Conservation (phyloP, 768 basidiomycete genomes). For the Phylloporus sp. region DNA sequence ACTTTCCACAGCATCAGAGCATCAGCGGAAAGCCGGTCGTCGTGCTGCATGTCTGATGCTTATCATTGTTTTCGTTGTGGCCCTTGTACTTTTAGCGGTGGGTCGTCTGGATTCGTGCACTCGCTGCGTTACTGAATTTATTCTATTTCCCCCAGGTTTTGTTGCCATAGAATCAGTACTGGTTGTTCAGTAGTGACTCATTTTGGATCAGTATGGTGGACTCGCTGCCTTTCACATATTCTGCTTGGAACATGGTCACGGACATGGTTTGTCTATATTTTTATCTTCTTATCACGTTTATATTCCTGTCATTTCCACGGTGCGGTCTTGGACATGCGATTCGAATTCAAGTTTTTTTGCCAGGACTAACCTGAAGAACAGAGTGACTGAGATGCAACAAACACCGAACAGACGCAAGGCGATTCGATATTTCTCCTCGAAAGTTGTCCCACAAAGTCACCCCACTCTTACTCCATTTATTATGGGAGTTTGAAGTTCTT, state of each 20-base stretch:
- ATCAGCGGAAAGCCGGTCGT: conserved; percentile 90
- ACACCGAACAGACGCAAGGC: too few species aligned
- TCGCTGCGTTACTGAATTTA: not conserved
- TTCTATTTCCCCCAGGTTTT: conserved; percentile 13
- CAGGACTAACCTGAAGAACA: too few species aligned
- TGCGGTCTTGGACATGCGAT: not conserved
- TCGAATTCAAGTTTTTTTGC: too few species aligned
- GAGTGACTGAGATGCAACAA: too few species aligned
- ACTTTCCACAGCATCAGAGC: conserved; percentile 82
- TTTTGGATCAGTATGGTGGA: conserved; percentile 7
- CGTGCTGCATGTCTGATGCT: conserved; percentile 88
- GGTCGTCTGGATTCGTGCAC: conserved; percentile 32
- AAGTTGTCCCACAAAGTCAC: too few species aligned
- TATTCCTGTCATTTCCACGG: conserved; percentile 1
- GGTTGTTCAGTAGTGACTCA: not conserved
- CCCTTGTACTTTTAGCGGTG: conserved; percentile 89
- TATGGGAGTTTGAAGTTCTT: not conserved
- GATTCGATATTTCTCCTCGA: too few species aligned
- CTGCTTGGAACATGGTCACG: conserved; percentile 10
- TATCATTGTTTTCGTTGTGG: conserved; percentile 78
- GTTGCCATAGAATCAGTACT: conserved; percentile 17
- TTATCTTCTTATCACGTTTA: conserved; percentile 15
- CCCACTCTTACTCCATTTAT: too few species aligned
- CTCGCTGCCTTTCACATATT: not conserved
- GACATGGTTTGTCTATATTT: conserved; percentile 25